Evolutionary conservation across 768 basidiomycete genomes (phyloP), one percentile per base, ranked within the genome.

Genomic region (Leccinum broughii): DNA sequence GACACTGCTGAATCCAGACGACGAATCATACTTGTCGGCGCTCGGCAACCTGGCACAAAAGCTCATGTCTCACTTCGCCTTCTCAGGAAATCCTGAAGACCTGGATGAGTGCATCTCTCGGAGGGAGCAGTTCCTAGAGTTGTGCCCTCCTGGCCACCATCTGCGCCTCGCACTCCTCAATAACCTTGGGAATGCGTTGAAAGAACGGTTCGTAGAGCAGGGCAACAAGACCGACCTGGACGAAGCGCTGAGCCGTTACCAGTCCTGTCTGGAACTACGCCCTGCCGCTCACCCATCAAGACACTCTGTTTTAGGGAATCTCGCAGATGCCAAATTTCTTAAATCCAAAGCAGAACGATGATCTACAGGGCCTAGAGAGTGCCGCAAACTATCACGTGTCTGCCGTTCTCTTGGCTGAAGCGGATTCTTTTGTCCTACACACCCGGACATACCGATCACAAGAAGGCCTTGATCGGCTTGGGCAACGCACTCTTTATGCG

Each of bases 101-200:
- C 60, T 77, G 22, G 60, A 70, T n/a, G 66, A 72, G 48, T 65
- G 67, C 15, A 60, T 78, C 50, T 24, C 52, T 6, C 41, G 55
- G 15, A 53, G 35, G 30, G 59, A 60, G 58, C 59, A 62, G 32
- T 55, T 66, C 34, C 64, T 74, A 7, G 54, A 62, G 22, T 39
- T 71, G n/a, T 64, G 65, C 15, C 63, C 67, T n/a, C 59, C 68
- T 28, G 68, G 60, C 4, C 66, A 72, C 54, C 48, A 61, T 24
- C 56, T 57, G 37, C 65, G 62, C 22, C 58, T 69, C 26, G 26
- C 26, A 26, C 26, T 26, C 26, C 26, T 26, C 26, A 26, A 26
- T 26, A 26, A 26, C 26, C 26, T 26, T 26, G 26, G 26, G 26
- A 26, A 26, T 26, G 26, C 26, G 26, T 26, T 26, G 26, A 26